Evolutionary conservation across 306 rosid genomes (phyloP).

Genomic region (Trifolium pratense): DNA sequence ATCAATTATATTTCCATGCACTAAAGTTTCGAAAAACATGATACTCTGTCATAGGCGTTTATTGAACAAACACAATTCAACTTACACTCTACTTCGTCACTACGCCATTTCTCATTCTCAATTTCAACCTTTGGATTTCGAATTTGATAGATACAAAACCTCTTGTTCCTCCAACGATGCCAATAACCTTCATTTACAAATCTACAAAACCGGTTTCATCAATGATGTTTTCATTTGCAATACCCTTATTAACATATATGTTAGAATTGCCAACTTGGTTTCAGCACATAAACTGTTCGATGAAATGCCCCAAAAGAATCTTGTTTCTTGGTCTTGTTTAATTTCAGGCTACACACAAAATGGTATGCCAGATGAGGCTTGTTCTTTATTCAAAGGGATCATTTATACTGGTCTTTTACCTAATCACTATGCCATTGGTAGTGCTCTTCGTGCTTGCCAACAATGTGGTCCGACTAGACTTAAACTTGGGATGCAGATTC

Average conservation of each 20-base stretch:
- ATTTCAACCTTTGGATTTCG: slow-evolving; percentile 35
- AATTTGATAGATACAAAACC: slow-evolving; percentile 48
- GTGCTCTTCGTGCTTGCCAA: slow-evolving; percentile 86
- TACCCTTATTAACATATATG: slow-evolving; percentile 71
- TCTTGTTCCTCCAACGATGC: slow-evolving; percentile 63
- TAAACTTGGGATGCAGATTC: slow-evolving; percentile 73
- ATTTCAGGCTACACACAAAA: slow-evolving; percentile 74
- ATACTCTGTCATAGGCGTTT: slow-evolving; percentile 36
- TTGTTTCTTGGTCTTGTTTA: slow-evolving; percentile 82
- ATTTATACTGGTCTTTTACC: slow-evolving; percentile 58
- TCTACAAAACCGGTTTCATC: slow-evolving; percentile 63
- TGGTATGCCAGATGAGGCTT: slow-evolving; percentile 66
- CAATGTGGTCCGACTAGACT: slow-evolving; percentile 52
- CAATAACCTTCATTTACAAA: slow-evolving; percentile 63
- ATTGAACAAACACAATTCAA: slow-evolving; percentile 39
- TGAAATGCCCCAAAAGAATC: slow-evolving; percentile 74
- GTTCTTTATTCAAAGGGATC: slow-evolving; percentile 60
- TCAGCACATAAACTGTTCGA: slow-evolving; percentile 67
- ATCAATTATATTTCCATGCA: not conserved
- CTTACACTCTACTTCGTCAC: slow-evolving; percentile 38
- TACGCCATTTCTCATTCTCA: slow-evolving; percentile 40
- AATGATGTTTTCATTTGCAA: slow-evolving; percentile 70
- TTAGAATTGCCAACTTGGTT: slow-evolving; percentile 52
- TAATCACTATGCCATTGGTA: slow-evolving; percentile 68
- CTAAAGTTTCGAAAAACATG: slow-evolving; percentile 27